Evolutionary conservation across 208 protist genomes (phyloP).

Genomic region (Acanthamoeba polyphaga): DNA sequence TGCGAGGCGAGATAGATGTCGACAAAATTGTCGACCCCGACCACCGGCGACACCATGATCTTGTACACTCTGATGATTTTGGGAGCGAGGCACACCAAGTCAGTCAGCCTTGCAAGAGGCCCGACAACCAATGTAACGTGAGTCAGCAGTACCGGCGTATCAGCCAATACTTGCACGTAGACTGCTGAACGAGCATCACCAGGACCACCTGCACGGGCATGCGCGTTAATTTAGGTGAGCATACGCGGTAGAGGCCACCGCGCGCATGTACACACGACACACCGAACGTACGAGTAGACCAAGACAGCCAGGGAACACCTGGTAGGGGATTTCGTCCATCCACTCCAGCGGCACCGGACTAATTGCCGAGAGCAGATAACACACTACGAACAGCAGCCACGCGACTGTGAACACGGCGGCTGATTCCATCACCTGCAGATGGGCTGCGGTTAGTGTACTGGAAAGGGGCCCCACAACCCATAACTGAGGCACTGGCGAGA

Average conservation of each 20-base stretch:
- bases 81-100: not conserved
- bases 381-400: conserved; percentile 33
- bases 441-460: not conserved
- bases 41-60: not conserved
- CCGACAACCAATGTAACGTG: not conserved
- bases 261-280: not conserved
- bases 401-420: conserved; percentile 53
- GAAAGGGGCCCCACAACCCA: not conserved
- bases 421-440: conserved; percentile 35
- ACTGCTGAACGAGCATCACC: conserved; percentile 29
- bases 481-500: not conserved
- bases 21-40: conserved; percentile 75
- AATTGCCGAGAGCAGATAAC: conserved; percentile 64
- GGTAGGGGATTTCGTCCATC: not conserved
- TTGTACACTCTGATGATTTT: not conserved
- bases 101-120: not conserved
- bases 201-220: not conserved
- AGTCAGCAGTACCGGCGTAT: not conserved
- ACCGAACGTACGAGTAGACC: not conserved
- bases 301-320: conserved; percentile 15
- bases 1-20: conserved; percentile 89
- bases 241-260: too few species aligned
- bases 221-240: not conserved
- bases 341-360: not conserved
- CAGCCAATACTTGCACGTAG: conserved; percentile 18